Percentiles rank a stretch among this genome's conserved stretches.
These are phyloP conservation scores for Exophiala bonariae DNA, from an alignment of 2,329 filamentous ascomycete species.

Conservation along the genomic window DNA sequence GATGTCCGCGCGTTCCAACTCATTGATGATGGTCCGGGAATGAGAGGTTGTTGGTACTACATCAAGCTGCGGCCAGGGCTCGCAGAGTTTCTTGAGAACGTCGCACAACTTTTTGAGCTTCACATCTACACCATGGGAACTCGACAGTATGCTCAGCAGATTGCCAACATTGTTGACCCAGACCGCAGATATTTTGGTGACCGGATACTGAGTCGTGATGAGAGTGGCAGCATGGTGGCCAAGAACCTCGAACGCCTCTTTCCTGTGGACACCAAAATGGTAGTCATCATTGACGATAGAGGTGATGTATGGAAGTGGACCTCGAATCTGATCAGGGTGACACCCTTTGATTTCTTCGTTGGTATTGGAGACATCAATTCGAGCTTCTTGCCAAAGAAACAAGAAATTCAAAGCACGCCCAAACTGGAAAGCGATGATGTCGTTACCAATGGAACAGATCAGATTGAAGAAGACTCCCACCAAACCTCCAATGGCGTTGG, in stretches of 20 bases:
- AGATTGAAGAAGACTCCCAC: constrained; percentile 4
- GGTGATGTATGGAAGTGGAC: constrained; percentile 96
- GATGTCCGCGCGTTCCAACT: constrained; percentile 88
- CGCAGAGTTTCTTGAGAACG: constrained; percentile 72
- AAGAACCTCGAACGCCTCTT: constrained; percentile 91
- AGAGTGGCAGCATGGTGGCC: constrained; percentile 88
- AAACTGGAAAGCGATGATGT: constrained; percentile 30
- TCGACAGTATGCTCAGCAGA: constrained; percentile 88
- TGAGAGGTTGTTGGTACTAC: constrained; percentile 88
- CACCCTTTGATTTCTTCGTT: constrained; percentile 95
- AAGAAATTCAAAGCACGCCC: constrained; percentile 52
- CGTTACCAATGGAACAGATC: constrained; percentile 25
- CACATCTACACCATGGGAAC: constrained; percentile 99
- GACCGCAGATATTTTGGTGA: constrained; percentile 87
- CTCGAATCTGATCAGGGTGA: constrained; percentile 90
- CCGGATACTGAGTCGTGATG: constrained; percentile 91
- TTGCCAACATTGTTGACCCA: constrained; percentile 90
- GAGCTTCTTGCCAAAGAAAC: constrained; percentile 84
- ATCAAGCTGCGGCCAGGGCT: constrained; percentile 94
- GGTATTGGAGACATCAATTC: constrained; percentile 99
- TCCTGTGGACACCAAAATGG: constrained; percentile 97
- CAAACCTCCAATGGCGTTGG: constrained; percentile 17
- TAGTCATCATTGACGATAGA: constrained; percentile 96
- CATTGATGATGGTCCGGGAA: constrained; percentile 76
- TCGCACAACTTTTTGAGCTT: constrained; percentile 83